A percentile compares a stretch with the other conserved stretches of the same genome.
These are phyloP conservation scores for Sextonia rubra DNA, from an alignment of 164 flowering plant species.

Conservation along the genomic window DNA sequence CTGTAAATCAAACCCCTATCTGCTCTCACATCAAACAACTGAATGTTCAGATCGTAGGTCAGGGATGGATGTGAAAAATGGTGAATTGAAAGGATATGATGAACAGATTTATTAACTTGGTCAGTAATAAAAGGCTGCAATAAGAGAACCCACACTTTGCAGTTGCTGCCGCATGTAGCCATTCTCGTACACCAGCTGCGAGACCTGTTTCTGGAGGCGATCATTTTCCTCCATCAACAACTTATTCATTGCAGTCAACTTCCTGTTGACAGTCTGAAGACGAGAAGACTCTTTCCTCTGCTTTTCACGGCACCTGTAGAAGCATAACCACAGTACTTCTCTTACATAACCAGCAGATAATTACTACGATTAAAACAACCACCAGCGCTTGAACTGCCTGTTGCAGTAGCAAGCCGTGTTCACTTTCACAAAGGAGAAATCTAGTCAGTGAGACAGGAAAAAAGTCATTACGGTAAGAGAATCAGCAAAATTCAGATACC, in stretches of 20 bases:
- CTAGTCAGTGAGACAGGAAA: neutral
- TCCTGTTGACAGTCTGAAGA: constrained; percentile 72
- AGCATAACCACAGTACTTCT: neutral
- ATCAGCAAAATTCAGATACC: neutral
- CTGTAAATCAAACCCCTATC: neutral
- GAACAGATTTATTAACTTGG: neutral
- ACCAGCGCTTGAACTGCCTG: neutral
- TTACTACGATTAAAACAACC: neutral
- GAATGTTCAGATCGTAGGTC: neutral
- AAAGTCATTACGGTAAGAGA: too few relatives aligned
- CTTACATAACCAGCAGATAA: too few relatives aligned
- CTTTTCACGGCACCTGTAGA: constrained; percentile 72
- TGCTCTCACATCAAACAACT: neutral
- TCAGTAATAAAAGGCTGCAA: neutral
- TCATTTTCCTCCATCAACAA: constrained; percentile 84
- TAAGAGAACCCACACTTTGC: constrained; percentile 32
- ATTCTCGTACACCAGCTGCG: constrained; percentile 76
- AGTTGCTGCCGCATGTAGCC: constrained; percentile 70
- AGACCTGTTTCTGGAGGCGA: constrained; percentile 75
- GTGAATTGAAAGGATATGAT: neutral
- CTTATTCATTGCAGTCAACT: constrained; percentile 77
- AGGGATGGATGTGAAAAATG: neutral
- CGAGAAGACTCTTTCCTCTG: constrained; percentile 72
- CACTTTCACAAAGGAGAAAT: too few relatives aligned
- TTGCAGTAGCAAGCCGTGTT: too few relatives aligned